Evolutionary conservation across 768 basidiomycete species (phyloP).

Genomic region (Leccinum sublutescens): DNA sequence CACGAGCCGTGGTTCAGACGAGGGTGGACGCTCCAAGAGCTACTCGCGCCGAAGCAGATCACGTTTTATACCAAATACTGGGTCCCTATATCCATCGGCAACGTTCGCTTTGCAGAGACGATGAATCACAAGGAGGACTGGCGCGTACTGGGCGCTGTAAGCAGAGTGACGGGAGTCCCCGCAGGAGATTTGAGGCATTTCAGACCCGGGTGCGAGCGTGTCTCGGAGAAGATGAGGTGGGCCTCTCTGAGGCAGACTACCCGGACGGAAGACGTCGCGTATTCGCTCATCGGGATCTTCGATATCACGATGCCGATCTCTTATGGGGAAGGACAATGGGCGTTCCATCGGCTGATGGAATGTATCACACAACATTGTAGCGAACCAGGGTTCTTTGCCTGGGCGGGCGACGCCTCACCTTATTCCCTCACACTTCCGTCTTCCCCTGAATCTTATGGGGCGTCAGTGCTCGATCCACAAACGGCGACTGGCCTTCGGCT

Average conservation of each 20-base stretch:
- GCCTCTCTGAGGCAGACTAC: slow-evolving; percentile 13
- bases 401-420: slow-evolving; percentile 13
- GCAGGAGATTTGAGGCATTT: slow-evolving; percentile 12
- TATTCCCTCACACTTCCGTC: slow-evolving; percentile 7
- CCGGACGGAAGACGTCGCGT: slow-evolving; percentile 9
- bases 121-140: slow-evolving; percentile 15
- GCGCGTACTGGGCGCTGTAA: slow-evolving; percentile 1
- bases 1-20: slow-evolving; percentile 12
- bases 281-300: slow-evolving; percentile 15
- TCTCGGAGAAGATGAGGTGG: slow-evolving; percentile 18
- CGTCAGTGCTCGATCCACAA: background rate
- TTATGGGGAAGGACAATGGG: slow-evolving; percentile 16
- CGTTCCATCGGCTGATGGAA: slow-evolving; percentile 12
- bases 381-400: slow-evolving; percentile 16
- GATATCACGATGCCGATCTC: slow-evolving; percentile 16
- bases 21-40: slow-evolving; percentile 13
- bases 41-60: slow-evolving; percentile 10
- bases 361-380: slow-evolving; percentile 7
- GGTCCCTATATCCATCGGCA: background rate
- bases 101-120: background rate
- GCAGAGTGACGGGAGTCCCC: slow-evolving; percentile 7
- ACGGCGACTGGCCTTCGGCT: slow-evolving; percentile 3
- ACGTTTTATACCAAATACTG: slow-evolving; percentile 11
- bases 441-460: slow-evolving; percentile 13
- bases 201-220: slow-evolving; percentile 7